phyloP scores from a whole-genome alignment of 2,329 filamentous ascomycete species.

The Apiospora phragmitis region DNA sequence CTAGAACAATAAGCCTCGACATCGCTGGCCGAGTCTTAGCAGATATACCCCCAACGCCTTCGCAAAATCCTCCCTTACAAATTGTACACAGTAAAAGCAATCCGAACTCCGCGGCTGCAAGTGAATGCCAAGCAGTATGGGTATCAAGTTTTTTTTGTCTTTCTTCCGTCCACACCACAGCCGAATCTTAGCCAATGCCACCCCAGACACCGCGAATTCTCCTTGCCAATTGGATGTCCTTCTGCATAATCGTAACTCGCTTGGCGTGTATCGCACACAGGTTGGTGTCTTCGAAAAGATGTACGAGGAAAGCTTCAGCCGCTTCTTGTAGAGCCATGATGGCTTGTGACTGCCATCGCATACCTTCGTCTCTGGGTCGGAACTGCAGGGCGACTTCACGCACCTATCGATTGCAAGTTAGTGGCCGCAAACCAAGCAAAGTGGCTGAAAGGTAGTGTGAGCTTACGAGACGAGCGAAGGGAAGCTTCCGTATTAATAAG shows the following conservation, averaged over 20 bases:
- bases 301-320: slow-evolving; percentile 92
- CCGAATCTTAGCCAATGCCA: slow-evolving; percentile 52
- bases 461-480: slow-evolving; percentile 88
- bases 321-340: slow-evolving; percentile 93
- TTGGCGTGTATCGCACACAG: slow-evolving; percentile 96
- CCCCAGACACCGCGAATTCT: slow-evolving; percentile 79
- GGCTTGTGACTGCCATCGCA: slow-evolving; percentile 95
- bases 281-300: slow-evolving; percentile 96
- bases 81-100: slow-evolving; percentile 5
- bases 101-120: slow-evolving; percentile 5
- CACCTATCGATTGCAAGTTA: slow-evolving; percentile 66
- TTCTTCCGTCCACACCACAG: background rate
- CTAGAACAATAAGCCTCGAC: background rate
- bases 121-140: background rate
- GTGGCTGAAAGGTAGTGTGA: slow-evolving; percentile 37
- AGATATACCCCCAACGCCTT: background rate
- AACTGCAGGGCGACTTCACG: slow-evolving; percentile 72
- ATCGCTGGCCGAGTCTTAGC: background rate
- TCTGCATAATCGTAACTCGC: slow-evolving; percentile 95
- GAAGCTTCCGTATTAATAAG: slow-evolving; percentile 93
- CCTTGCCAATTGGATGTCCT: slow-evolving; percentile 91
- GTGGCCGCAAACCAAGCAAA: slow-evolving; percentile 55
- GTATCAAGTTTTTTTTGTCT: background rate
- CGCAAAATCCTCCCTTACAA: background rate
- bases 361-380: slow-evolving; percentile 63